Conservation (phyloP, 1,284 basidiomycete genomes). For the Pseudozyma pruni region DNA sequence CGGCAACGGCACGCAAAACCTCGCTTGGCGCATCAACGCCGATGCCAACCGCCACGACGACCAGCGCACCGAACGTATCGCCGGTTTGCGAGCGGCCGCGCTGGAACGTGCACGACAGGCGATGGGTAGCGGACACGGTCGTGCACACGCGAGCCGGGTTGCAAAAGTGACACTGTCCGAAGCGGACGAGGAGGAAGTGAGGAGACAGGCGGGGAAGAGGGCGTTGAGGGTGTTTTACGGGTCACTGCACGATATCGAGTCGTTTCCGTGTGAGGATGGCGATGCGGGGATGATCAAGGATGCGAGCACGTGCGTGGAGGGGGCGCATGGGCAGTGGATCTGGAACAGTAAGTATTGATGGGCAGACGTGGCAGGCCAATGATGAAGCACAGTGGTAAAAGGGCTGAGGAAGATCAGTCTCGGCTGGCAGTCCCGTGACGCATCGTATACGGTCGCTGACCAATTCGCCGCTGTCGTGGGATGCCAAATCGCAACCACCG, state of each 20-base stretch:
- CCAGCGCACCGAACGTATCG: slow-evolving; percentile 46
- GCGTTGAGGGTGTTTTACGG: slow-evolving; percentile 82
- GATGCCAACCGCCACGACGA: slow-evolving; percentile 72
- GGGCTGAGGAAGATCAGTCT: slow-evolving; percentile 51
- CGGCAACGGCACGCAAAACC: slow-evolving; percentile 84
- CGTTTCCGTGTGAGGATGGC: slow-evolving; percentile 93
- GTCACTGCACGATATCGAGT: slow-evolving; percentile 85
- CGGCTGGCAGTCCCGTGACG: slow-evolving; percentile 26
- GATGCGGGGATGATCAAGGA: slow-evolving; percentile 81
- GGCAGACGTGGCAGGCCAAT: slow-evolving; percentile 2
- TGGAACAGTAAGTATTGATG: slow-evolving; percentile 56
- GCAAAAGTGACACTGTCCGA: slow-evolving; percentile 27
- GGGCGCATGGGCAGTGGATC: slow-evolving; percentile 87
- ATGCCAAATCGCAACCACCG: too few species aligned
- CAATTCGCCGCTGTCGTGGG: too few species aligned
- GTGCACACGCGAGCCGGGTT: slow-evolving; percentile 14
- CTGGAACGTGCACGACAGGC: slow-evolving; percentile 27
- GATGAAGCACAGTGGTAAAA: slow-evolving; percentile 59
- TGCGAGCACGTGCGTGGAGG: slow-evolving; percentile 80
- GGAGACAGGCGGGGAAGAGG: slow-evolving; percentile 33
- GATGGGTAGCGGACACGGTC: slow-evolving; percentile 12
- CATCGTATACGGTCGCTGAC: not conserved
- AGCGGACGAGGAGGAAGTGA: slow-evolving; percentile 23
- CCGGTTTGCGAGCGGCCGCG: slow-evolving; percentile 27
- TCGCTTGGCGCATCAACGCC: slow-evolving; percentile 90